Evolutionary conservation across 2,329 filamentous ascomycete genomes (phyloP).

Genomic region (Penicillium fuscoglaucum): DNA sequence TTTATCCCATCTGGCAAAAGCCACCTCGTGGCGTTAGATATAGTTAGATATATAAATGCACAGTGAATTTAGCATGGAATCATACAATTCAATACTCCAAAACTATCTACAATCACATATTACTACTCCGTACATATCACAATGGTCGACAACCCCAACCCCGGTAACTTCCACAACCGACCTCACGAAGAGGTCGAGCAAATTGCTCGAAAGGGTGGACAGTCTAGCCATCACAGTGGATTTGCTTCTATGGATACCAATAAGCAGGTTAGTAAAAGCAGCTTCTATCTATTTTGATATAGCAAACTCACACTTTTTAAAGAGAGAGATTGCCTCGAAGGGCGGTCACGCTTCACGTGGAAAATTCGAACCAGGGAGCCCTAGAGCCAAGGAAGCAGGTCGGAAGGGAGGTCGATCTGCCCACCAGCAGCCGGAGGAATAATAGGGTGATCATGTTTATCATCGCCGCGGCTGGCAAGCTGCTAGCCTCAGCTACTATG

Average conservation of each 20-base stretch:
- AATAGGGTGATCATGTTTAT: not conserved
- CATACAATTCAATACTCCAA: not conserved
- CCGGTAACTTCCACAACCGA: constrained; percentile 45
- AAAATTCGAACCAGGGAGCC: constrained; percentile 56
- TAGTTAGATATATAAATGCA: not conserved
- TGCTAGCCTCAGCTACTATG: not conserved
- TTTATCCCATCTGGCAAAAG: not conserved
- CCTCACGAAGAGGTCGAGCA: constrained; percentile 49
- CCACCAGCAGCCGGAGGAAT: not conserved
- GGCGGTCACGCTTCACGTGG: constrained; percentile 57
- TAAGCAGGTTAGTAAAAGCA: constrained; percentile 29
- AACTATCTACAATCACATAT: not conserved
- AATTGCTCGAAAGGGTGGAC: constrained; percentile 41
- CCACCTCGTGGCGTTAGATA: not conserved
- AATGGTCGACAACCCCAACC: constrained; percentile 32
- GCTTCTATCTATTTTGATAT: not conserved
- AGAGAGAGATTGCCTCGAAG: constrained; percentile 53
- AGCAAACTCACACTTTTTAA: not conserved
- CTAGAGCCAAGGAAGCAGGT: constrained; percentile 56
- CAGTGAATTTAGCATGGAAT: not conserved
- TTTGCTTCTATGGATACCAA: constrained; percentile 33
- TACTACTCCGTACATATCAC: not conserved
- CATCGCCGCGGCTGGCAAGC: not conserved
- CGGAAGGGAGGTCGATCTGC: constrained; percentile 46
- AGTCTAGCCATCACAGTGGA: constrained; percentile 34